Conservation (phyloP, 345 rosid species). For the Lepidium didymum region DNA sequence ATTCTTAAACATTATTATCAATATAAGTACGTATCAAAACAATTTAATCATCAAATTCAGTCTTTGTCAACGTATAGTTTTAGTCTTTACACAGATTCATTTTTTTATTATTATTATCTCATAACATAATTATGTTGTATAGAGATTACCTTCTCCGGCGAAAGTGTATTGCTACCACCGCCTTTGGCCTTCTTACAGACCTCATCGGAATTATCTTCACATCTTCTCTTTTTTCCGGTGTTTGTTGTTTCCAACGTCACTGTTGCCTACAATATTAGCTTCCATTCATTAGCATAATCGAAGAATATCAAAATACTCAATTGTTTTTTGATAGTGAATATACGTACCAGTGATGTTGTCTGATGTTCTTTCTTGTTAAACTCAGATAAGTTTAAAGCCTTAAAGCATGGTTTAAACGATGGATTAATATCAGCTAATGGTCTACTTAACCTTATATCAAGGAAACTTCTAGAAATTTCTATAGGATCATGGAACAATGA, state of each 20-base stretch:
- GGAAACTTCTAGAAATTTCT: constrained; percentile 26
- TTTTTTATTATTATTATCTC: background rate
- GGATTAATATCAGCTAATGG: constrained; percentile 39
- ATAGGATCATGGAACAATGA: constrained; percentile 27
- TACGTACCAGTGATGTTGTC: constrained; percentile 39
- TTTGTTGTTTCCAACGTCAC: constrained; percentile 37
- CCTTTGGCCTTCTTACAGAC: constrained; percentile 48
- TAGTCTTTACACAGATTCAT: background rate
- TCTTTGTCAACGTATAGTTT: background rate
- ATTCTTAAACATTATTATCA: background rate
- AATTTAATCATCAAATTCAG: background rate
- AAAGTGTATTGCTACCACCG: constrained; percentile 39
- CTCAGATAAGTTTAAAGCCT: constrained; percentile 42
- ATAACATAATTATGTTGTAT: background rate
- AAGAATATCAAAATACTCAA: background rate
- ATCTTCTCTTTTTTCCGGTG: constrained; percentile 64
- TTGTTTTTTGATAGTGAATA: background rate
- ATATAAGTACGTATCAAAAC: background rate
- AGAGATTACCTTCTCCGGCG: constrained; percentile 55
- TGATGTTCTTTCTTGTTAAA: constrained; percentile 46
- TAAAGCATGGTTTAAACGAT: constrained; percentile 38
- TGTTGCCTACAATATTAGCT: constrained; percentile 30
- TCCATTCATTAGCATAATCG: background rate
- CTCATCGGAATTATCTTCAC: constrained; percentile 43
- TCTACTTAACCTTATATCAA: constrained; percentile 38